Conservation (phyloP, 1,284 basidiomycete genomes). For the Malassezia pachydermatis region DNA sequence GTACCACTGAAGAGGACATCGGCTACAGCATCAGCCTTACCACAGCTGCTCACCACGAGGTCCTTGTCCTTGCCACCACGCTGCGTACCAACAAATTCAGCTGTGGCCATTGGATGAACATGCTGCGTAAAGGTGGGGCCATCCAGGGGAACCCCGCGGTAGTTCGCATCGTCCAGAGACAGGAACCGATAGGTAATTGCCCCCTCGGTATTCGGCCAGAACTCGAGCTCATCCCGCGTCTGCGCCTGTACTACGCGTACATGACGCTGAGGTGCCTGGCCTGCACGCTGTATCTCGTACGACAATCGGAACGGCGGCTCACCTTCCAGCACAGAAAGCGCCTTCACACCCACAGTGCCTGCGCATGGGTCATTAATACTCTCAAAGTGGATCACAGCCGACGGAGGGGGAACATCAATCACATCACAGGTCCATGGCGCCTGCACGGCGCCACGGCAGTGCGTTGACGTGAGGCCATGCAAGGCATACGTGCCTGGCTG, state of each 20-base stretch:
- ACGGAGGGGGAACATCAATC: constrained; percentile 57
- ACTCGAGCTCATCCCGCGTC: constrained; percentile 69
- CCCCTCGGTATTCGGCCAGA: constrained; percentile 79
- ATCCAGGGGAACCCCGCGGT: constrained; percentile 55
- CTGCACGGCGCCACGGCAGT: constrained; percentile 52
- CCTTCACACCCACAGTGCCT: constrained; percentile 82
- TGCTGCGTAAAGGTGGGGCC: constrained; percentile 40
- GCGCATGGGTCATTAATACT: constrained; percentile 75
- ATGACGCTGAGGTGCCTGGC: constrained; percentile 47
- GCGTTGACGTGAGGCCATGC: constrained; percentile 61
- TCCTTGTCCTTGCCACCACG: constrained; percentile 19
- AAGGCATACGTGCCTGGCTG: constrained; percentile 75
- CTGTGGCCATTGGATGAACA: constrained; percentile 42
- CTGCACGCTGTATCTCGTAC: constrained; percentile 61
- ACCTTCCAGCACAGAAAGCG: constrained; percentile 74
- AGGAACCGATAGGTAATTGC: constrained; percentile 77
- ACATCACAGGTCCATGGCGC: constrained; percentile 40
- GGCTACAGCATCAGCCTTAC: constrained; percentile 32
- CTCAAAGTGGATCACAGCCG: constrained; percentile 74
- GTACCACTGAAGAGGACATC: constrained; percentile 36
- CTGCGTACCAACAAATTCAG: constrained; percentile 28
- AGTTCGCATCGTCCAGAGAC: constrained; percentile 71
- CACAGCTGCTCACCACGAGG: constrained; percentile 39
- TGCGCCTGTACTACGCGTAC: constrained; percentile 55
- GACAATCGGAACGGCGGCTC: constrained; percentile 79